Base-by-base conservation (phyloP, 2,329 filamentous ascomycete genomes). In the Hymenotorrendiella dingleyae region DNA sequence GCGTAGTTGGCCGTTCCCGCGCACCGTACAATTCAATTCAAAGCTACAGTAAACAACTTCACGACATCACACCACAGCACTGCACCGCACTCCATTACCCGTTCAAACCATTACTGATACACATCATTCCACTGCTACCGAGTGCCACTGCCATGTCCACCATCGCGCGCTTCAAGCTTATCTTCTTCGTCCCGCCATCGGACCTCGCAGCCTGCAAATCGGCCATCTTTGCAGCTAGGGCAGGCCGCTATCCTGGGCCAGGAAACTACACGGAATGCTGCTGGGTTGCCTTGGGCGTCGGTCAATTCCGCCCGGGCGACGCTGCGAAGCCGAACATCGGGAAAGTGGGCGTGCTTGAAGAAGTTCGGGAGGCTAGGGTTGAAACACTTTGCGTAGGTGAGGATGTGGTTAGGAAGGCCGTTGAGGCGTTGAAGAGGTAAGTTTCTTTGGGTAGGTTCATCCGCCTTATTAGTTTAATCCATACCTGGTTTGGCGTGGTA, bases 271-370 rank as follows among this genome's bases (percentile, higher is more conserved):
- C 71, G 19, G 73, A 80, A 52, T 72, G 67, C 57, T 71, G 70
- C 59, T 80, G 67, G 66, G 64, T 65, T 3, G 61, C 65, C 0
- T 49, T 62, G 4, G 83, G 82, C 4, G 76, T 67, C 0, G 80
- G 80, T 0, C 81, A 86, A 55, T 87, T 86, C 60, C 72, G 76
- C 0, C 81, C 82, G 0, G 78, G 76, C 0, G 68, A 70, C 42
- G 60, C 66, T 0, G 79, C 82, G 1, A 80, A 80, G 36, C 82
- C 82, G 3, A 64, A 78, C 54, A 78, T 85, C 48, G 83, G 82
- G 0, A 63, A 64, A 8, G 64, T 70, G 1, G 79, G 80, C 0
- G 60, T 66, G 29, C 54, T 85, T 1, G 79, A 85, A 60, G 60
- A 76, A 45, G 68, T 77, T 0, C 68, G 73, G 3, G 82, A 86